A percentile compares a stretch with the other conserved stretches of the same genome.
These are phyloP conservation scores for Avena sativa DNA, from an alignment of 176 grass and related monocot genomes.

Conservation along the genomic window DNA sequence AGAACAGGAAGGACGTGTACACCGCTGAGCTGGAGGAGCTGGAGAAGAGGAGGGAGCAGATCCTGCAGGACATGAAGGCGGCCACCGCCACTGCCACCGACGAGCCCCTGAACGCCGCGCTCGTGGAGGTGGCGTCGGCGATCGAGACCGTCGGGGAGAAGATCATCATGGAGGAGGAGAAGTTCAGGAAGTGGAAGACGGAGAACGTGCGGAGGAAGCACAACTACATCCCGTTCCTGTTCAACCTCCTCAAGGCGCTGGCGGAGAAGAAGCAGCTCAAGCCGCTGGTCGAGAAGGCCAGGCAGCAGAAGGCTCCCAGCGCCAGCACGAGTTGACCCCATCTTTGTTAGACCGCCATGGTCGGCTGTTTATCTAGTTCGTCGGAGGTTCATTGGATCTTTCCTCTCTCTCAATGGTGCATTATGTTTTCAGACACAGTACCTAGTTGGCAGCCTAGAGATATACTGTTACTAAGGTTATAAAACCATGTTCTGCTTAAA, in stretches of 20 bases:
- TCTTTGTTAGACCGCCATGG: neutral
- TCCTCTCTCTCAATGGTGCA: neutral
- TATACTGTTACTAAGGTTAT: slow-evolving; percentile 22
- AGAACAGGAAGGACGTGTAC: slow-evolving; percentile 87
- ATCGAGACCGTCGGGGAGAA: slow-evolving; percentile 72
- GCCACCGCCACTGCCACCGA: neutral
- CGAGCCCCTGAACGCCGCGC: slow-evolving; percentile 49
- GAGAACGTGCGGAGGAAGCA: slow-evolving; percentile 97
- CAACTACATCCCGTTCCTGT: slow-evolving; percentile 97
- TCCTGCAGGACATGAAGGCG: slow-evolving; percentile 67
- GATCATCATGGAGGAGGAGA: slow-evolving; percentile 94
- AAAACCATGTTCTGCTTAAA: slow-evolving; percentile 30
- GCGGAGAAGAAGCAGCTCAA: slow-evolving; percentile 92
- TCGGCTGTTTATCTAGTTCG: slow-evolving; percentile 27
- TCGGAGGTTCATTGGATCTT: slow-evolving; percentile 2
- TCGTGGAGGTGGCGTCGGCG: slow-evolving; percentile 61
- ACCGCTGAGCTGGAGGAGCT: slow-evolving; percentile 70
- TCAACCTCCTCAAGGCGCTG: slow-evolving; percentile 91
- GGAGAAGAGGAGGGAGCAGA: slow-evolving; percentile 75
- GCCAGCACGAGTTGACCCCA: slow-evolving; percentile 35
- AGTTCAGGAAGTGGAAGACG: slow-evolving; percentile 95
- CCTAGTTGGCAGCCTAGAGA: slow-evolving; percentile 39
- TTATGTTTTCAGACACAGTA: slow-evolving; percentile 32
- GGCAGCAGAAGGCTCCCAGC: slow-evolving; percentile 59
- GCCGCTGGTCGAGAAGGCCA: slow-evolving; percentile 77